These are phyloP conservation scores for Silene vulgaris DNA, from an alignment of 179 eudicot species.

Conservation along the genomic window DNA sequence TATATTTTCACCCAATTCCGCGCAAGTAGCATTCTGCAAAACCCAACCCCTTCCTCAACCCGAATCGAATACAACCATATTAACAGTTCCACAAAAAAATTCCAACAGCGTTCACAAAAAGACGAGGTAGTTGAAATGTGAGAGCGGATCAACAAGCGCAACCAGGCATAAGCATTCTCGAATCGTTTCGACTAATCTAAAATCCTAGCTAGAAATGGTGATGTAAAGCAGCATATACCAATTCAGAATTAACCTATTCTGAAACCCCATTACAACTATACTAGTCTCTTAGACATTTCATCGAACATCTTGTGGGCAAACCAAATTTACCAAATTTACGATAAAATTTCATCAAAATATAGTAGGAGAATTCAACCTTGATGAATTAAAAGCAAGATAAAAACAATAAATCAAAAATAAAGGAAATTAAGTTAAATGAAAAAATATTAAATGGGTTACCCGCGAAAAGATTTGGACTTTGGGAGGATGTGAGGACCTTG, in stretches of 20 bases:
- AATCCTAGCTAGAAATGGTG: not conserved
- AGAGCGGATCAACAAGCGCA: not conserved
- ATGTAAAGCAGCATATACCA: not conserved
- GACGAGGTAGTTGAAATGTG: too few species aligned
- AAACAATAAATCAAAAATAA: not conserved
- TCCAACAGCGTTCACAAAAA: too few species aligned
- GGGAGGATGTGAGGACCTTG: not conserved
- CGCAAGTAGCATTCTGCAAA: not conserved
- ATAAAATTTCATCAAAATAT: not conserved
- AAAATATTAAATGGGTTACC: not conserved
- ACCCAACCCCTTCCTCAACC: not conserved
- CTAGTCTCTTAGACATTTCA: not conserved
- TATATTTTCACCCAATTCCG: not conserved
- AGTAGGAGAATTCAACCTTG: too few species aligned
- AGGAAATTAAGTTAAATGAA: not conserved
- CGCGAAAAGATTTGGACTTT: not conserved
- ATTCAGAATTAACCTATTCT: not conserved
- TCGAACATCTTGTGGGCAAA: not conserved
- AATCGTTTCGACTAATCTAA: not conserved
- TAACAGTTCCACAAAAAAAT: not conserved
- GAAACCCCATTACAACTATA: not conserved
- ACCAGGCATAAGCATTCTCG: not conserved
- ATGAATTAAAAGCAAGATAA: not conserved
- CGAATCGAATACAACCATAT: not conserved
- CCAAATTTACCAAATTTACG: not conserved